Conservation (phyloP, 1,139 yeast genomes). For the Suhomyces bolitotheri region DNA sequence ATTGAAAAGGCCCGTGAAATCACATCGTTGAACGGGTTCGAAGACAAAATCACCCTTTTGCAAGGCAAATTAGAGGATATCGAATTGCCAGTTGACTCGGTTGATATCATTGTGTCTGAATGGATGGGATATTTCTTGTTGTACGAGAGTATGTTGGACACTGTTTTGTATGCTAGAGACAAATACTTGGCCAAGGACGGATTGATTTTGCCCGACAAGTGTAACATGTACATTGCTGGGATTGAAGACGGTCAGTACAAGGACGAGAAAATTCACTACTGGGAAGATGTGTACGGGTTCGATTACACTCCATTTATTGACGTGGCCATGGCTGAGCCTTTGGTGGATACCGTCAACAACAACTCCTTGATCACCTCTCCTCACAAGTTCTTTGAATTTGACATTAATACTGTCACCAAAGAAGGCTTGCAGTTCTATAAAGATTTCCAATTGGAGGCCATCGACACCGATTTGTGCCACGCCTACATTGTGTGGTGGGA, state of each 20-base stretch:
- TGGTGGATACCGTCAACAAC: conserved; percentile 90
- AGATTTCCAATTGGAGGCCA: conserved; percentile 67
- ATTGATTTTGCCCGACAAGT: conserved; percentile 91
- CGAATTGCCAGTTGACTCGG: conserved; percentile 70
- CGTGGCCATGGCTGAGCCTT: conserved; percentile 87
- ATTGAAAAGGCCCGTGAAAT: conserved; percentile 92
- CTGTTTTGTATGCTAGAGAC: conserved; percentile 94
- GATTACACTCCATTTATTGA: conserved; percentile 77
- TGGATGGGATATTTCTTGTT: conserved; percentile 99
- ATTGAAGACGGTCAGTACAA: conserved; percentile 95
- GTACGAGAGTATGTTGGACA: conserved; percentile 97
- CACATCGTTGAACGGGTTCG: conserved; percentile 78
- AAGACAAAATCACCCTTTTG: conserved; percentile 82
- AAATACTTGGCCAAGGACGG: conserved; percentile 85
- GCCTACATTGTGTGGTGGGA: conserved; percentile 96
- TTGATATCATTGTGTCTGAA: conserved; percentile 93
- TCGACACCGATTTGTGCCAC: conserved; percentile 78
- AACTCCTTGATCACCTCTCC: conserved; percentile 74
- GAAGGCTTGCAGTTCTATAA: conserved; percentile 77
- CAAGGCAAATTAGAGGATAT: conserved; percentile 97
- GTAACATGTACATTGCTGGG: conserved; percentile 86
- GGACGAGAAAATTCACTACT: conserved; percentile 86
- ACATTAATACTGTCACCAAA: conserved; percentile 82
- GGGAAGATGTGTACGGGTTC: conserved; percentile 98
- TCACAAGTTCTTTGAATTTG: conserved; percentile 73